Evolutionary conservation across 306 rosid species (phyloP).

Genomic region (Castanea crenata): DNA sequence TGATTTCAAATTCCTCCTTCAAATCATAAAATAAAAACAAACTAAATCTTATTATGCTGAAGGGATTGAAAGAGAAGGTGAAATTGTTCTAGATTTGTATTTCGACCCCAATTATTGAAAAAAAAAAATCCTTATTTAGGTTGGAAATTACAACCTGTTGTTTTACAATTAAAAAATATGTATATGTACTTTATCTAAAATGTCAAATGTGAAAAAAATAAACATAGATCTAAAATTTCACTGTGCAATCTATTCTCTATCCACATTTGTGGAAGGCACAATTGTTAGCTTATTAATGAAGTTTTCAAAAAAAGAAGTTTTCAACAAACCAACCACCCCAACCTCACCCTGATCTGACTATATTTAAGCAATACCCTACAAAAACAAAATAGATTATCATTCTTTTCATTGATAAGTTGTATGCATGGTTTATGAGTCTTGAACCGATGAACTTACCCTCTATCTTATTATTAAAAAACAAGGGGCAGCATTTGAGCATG

Average conservation of each 20-base stretch:
- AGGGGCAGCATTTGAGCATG: too few relatives aligned
- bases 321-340: neutral
- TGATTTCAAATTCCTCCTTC: neutral
- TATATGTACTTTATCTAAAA: neutral
- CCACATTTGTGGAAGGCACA: neutral
- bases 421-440: too few relatives aligned
- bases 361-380: neutral
- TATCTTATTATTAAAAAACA: too few relatives aligned
- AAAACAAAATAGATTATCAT: neutral
- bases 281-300: neutral
- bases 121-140: neutral
- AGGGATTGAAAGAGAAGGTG: constrained; percentile 21
- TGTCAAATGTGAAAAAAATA: neutral
- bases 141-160: neutral
- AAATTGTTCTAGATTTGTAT: neutral
- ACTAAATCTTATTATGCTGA: neutral
- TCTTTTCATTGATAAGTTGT: too few relatives aligned
- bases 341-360: neutral
- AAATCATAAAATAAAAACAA: neutral
- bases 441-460: too few relatives aligned
- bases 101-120: neutral
- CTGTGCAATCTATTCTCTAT: neutral
- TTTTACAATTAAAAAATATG: neutral
- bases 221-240: neutral
- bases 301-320: neutral